phyloP scores from a whole-genome alignment of 257 asterid genomes.

The Eustoma russellianum region DNA sequence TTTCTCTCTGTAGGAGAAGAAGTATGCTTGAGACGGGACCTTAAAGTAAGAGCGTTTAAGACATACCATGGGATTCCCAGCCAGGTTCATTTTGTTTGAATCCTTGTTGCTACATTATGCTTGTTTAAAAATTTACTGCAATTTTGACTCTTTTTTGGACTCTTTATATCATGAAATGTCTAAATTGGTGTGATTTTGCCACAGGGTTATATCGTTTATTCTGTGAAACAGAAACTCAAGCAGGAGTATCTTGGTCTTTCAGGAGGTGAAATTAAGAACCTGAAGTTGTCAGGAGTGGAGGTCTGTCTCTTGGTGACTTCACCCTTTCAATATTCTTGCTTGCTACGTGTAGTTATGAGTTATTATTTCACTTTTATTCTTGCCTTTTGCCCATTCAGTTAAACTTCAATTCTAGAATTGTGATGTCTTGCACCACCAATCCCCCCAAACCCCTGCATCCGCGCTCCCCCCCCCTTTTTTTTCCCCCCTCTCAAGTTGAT shows the following conservation, averaged over 20 bases:
- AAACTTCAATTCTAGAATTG: not conserved
- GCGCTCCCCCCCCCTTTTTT: no score
- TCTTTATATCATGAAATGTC: not conserved
- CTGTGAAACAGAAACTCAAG: conserved; percentile 76
- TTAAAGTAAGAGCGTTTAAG: conserved; percentile 77
- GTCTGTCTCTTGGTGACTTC: conserved; percentile 26
- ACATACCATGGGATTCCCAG: conserved; percentile 86
- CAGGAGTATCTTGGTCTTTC: conserved; percentile 62
- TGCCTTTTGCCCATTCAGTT: not conserved
- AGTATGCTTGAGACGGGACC: conserved; percentile 58
- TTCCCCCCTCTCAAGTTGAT: not conserved
- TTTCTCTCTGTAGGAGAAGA: conserved; percentile 64
- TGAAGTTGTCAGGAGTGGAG: conserved; percentile 79
- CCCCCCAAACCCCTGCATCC: no score
- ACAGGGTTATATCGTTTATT: conserved; percentile 73
- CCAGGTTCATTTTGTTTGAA: conserved; percentile 48
- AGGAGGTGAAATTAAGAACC: conserved; percentile 54
- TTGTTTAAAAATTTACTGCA: no score
- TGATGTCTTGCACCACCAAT: not conserved
- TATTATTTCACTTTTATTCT: not conserved
- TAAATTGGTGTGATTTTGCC: conserved; percentile 2
- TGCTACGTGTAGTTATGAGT: not conserved
- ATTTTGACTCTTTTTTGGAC: no score
- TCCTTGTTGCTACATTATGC: not conserved
- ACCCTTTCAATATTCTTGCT: not conserved